These are phyloP conservation scores for Euryodendron excelsum DNA, from an alignment of 148 eudicot species.

Conservation along the genomic window DNA sequence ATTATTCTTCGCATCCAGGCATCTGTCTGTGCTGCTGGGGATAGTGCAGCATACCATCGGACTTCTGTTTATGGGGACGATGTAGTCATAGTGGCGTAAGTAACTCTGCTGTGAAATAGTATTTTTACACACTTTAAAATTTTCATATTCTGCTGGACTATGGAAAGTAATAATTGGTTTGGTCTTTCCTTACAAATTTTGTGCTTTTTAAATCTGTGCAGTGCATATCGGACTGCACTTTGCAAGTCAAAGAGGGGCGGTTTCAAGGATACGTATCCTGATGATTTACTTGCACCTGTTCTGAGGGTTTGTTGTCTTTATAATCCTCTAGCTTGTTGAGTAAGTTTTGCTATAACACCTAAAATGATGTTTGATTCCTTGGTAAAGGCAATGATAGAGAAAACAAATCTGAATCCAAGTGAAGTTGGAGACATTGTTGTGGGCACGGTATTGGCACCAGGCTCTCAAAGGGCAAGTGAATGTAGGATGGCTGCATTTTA, in stretches of 20 bases:
- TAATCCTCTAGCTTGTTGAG: neutral
- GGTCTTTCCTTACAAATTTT: neutral
- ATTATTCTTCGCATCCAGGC: conserved; percentile 37
- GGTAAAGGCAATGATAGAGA: conserved; percentile 77
- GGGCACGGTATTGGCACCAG: conserved; percentile 86
- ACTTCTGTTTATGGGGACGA: conserved; percentile 73
- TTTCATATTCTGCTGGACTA: neutral
- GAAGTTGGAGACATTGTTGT: conserved; percentile 97
- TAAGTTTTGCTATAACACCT: neutral
- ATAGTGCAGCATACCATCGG: conserved; percentile 70
- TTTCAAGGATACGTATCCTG: conserved; percentile 87
- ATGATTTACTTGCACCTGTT: conserved; percentile 86
- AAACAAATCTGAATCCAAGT: conserved; percentile 83
- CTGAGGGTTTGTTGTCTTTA: conserved; percentile 47
- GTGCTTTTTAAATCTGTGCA: conserved; percentile 21
- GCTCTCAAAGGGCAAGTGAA: conserved; percentile 88
- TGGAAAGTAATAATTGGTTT: neutral
- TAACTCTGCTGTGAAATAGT: conserved; percentile 5
- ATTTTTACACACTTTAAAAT: neutral
- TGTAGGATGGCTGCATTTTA: conserved; percentile 94
- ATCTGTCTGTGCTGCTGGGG: conserved; percentile 70
- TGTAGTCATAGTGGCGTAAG: conserved; percentile 96
- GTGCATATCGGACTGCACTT: conserved; percentile 78
- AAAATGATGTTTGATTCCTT: neutral
- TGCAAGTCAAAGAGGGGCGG: conserved; percentile 89